Base-by-base conservation (phyloP, 179 eudicot genomes). In the Silene coronaria region DNA sequence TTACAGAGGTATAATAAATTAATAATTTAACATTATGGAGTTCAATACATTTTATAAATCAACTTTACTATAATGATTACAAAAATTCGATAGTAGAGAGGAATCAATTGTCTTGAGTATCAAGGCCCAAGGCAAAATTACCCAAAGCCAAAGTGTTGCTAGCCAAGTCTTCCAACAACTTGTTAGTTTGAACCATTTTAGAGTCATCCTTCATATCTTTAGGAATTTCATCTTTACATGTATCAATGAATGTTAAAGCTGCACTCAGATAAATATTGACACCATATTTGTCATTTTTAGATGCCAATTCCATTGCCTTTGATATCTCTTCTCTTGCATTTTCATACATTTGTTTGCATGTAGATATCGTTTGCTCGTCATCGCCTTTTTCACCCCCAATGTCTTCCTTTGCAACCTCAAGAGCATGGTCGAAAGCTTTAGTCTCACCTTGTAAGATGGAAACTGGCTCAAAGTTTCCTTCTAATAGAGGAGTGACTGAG, bases 271-370 rank as follows among this genome's bases (percentile, higher is more conserved):
- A 75, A 53, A 79, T 62, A 10, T 57, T 79, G 5, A 76, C 85
- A 36, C 79, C 81, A 67, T 76, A 69, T 46, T 79, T 77, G 23
- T 82, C 77, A 24, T 61, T 46, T 6, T 28, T 70, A 3, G 46
- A 38, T 5, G 67, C 38, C 77, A 75, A 67, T 11, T 79, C 75
- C 21, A 53, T 69, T 10, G 81, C 78, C 30, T 73, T 76, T 10
- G 34, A 22, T 0, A 82, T 46, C 61, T 82, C 85, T 19, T 78
- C 82, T 23, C 70, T 53, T 30, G 85, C 85, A 16, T 76, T 73
- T 2, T 45, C 78, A 66, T 76, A 82, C 67, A 78, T 68, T 10
- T 82, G 82, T 28, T 79, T 24, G 74, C 85, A 77, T 3, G 80
- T 61, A 1, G 46, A 45, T 6, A 77, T 27, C 8, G 22, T 11